A percentile compares a stretch with the other conserved stretches of the same genome.
Conservation (phyloP, 1,284 basidiomycete genomes). For the Ceratobasidium sp. region DNA sequence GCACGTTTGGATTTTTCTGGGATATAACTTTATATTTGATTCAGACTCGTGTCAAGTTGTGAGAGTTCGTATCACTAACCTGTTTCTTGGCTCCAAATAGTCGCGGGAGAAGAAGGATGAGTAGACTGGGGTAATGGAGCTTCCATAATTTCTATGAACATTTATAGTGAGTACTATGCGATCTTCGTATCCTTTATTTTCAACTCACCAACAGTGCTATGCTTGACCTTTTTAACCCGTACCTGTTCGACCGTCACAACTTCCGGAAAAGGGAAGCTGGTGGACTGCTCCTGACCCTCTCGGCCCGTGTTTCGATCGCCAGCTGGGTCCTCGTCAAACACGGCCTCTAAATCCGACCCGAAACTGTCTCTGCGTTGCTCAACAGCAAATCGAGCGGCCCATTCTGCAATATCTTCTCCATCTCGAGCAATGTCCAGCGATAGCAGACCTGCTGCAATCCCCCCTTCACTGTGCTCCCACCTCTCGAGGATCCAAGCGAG, state of each 20-base stretch:
- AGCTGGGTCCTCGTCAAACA: constrained; percentile 2
- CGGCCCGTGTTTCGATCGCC: neutral
- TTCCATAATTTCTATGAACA: neutral
- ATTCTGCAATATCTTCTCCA: neutral
- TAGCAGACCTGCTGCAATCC: constrained; percentile 7
- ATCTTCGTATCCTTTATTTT: neutral
- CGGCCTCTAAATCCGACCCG: neutral
- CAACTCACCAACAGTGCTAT: constrained; percentile 25
- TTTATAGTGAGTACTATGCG: neutral
- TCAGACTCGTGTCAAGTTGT: neutral
- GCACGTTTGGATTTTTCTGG: neutral
- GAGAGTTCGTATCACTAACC: neutral
- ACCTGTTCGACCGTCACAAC: constrained; percentile 11
- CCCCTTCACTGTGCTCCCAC: neutral
- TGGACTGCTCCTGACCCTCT: neutral
- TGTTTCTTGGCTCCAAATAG: constrained; percentile 30
- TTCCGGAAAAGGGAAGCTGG: constrained; percentile 3
- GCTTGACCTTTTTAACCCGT: constrained; percentile 8
- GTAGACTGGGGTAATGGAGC: constrained; percentile 3
- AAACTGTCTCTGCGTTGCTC: neutral
- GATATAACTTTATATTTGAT: neutral
- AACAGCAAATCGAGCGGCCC: constrained; percentile 8
- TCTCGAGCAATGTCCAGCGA: constrained; percentile 13
- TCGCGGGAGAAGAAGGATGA: constrained; percentile 6
- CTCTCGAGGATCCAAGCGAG: constrained; percentile 14